Evolutionary conservation across 345 rosid genomes (phyloP).

Genomic region (Murraya koenigii): DNA sequence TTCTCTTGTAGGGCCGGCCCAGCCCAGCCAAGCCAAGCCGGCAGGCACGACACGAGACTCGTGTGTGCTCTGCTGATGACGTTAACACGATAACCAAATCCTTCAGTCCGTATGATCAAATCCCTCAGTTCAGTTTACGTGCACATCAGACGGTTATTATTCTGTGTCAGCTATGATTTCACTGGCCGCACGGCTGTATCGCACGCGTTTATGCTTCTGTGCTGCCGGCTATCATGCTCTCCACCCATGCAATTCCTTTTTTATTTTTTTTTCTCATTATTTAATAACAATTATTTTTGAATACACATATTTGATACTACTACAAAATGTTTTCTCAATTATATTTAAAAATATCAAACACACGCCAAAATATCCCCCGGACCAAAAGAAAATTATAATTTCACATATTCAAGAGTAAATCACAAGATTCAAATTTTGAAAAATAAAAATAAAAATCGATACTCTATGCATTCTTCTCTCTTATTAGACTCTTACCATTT

Average conservation of each 20-base stretch:
- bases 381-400: too few relatives aligned
- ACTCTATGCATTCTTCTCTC: too few relatives aligned
- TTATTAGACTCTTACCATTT: too few relatives aligned
- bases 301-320: background rate
- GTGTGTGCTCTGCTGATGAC: slow-evolving; percentile 26
- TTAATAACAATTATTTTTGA: too few relatives aligned
- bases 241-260: background rate
- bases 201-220: background rate
- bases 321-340: background rate
- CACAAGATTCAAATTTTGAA: too few relatives aligned
- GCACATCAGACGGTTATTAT: slow-evolving; percentile 23
- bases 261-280: too few relatives aligned
- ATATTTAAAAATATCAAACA: too few relatives aligned
- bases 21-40: slow-evolving; percentile 18
- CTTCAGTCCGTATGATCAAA: background rate
- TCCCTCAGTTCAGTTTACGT: slow-evolving; percentile 23
- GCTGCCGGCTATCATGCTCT: slow-evolving; percentile 5
- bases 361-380: too few relatives aligned
- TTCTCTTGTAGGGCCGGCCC: background rate
- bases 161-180: background rate
- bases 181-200: background rate
- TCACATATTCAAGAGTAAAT: too few relatives aligned
- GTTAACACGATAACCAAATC: background rate
- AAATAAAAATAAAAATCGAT: too few relatives aligned
- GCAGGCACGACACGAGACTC: slow-evolving; percentile 30